Percentiles rank a stretch among this genome's conserved stretches.
Conservation (phyloP, 176 grass and related monocot species). For the Oryza meyeriana region DNA sequence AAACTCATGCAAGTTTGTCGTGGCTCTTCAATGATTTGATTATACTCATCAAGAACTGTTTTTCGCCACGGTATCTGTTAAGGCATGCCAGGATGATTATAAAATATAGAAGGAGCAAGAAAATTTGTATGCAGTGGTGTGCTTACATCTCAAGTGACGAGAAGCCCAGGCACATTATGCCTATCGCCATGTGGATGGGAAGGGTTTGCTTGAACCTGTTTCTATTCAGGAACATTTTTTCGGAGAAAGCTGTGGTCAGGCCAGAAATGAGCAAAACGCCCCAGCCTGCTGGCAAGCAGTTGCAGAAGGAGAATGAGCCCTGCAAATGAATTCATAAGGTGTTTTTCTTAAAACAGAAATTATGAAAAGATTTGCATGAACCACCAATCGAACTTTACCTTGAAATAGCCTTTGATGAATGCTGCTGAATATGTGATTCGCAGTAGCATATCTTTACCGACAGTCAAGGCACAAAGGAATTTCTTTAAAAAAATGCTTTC, state of each 20-base stretch:
- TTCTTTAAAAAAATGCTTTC: not conserved
- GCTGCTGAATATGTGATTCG: constrained; percentile 71
- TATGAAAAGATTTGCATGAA: not conserved
- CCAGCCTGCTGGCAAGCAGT: constrained; percentile 80
- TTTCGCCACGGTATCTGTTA: constrained; percentile 76
- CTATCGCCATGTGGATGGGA: constrained; percentile 72
- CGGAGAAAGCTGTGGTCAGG: constrained; percentile 61
- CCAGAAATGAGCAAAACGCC: constrained; percentile 68
- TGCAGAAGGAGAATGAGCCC: constrained; percentile 68
- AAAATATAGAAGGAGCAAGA: not conserved
- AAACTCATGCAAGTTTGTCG: constrained; percentile 16
- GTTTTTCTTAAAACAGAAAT: constrained; percentile 1
- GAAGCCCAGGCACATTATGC: constrained; percentile 65
- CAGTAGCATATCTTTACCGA: constrained; percentile 78
- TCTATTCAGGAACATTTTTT: constrained; percentile 68
- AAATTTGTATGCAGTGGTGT: not conserved
- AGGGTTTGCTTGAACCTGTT: constrained; percentile 69
- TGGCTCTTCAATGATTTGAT: constrained; percentile 23
- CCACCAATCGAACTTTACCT: constrained; percentile 48
- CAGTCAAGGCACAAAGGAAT: constrained; percentile 49
- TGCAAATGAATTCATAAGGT: constrained; percentile 21
- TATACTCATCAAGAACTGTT: constrained; percentile 73
- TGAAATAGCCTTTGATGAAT: constrained; percentile 88
- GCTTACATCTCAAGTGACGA: constrained; percentile 74
- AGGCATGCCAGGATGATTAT: not conserved